These are phyloP conservation scores for Taphrina sp. DNA, from an alignment of 1,139 yeast species.

Conservation along the genomic window DNA sequence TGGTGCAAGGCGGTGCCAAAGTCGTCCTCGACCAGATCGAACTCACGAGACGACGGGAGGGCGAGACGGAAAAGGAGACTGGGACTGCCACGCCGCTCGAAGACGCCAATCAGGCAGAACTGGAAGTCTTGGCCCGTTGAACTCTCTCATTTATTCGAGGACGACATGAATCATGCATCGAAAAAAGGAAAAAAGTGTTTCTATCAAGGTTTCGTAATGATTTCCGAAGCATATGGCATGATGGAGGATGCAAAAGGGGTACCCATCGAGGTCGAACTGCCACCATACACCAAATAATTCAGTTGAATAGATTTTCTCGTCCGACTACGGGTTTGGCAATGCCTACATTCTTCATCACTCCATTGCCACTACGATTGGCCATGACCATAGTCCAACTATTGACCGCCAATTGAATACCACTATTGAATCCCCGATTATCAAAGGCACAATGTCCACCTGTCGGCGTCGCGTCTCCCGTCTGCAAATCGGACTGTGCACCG, in stretches of 20 bases:
- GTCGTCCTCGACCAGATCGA: slow-evolving; percentile 76
- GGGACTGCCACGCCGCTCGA: too few species aligned
- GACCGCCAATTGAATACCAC: slow-evolving; percentile 11
- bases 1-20: slow-evolving; percentile 77
- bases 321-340: slow-evolving; percentile 7
- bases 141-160: too few species aligned
- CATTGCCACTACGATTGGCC: slow-evolving; percentile 1
- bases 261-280: neutral
- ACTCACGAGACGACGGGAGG: slow-evolving; percentile 22
- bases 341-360: neutral
- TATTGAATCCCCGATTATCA: slow-evolving; percentile 26
- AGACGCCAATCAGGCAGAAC: slow-evolving; percentile 15
- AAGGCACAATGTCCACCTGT: slow-evolving; percentile 24
- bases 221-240: neutral
- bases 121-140: slow-evolving; percentile 13
- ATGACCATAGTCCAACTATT: slow-evolving; percentile 3
- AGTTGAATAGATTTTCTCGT: slow-evolving; percentile 1
- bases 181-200: too few species aligned
- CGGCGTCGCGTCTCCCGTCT: slow-evolving; percentile 30
- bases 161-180: too few species aligned
- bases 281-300: too few species aligned
- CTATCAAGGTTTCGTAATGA: too few species aligned
- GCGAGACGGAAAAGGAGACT: too few species aligned
- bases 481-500: slow-evolving; percentile 3
- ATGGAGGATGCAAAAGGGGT: neutral